Evolutionary conservation across 1,284 basidiomycete species (phyloP), one percentile per base, ranked within the genome.

Genomic region (Coniferiporia sulphurascens): DNA sequence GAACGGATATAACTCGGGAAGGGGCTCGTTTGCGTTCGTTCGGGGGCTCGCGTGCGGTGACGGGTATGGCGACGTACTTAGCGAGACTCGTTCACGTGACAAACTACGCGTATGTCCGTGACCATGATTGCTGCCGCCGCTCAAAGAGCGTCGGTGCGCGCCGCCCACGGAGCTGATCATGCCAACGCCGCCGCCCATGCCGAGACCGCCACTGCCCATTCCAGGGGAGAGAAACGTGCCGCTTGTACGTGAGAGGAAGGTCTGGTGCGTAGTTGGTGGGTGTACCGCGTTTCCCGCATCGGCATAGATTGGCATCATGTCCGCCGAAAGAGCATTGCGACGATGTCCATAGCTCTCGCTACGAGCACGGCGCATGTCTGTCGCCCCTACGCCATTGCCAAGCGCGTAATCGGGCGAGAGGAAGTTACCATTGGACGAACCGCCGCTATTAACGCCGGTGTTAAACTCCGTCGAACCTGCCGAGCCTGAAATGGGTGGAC

Each of bases 61-160:
- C 0, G 83, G 82, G 64, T 85, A 85, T 1, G 84, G 84, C 48
- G 75, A 80, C 9, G 78, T 68, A 1, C 80, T 22, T 15, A 62
- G 72, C 45, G 68, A 63, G 52, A 67, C 68, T 49, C 68, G 67
- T 15, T 66, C 61, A 10, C 64, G 60, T 55, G 69, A 69, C 10
- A 64, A 63, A 69, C 70, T 72, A 13, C 70, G 70, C 68, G 71
- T 59, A n/a, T 64, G 54, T 48, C 68, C 61, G 56, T 64, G 56
- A 35, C 64, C 65, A 5, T 64, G 62, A 5, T 74, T 73, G 32
- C 76, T 71, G 55, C 78, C 79, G 19, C 82, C 82, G n/a, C 79
- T 82, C 1, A 81, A 83, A n/a, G 82, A 77, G 46, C 84, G 79
- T 12, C 84, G 78, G 64, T 78, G 77, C 7, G 53, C 60, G 9